A percentile compares a stretch with the other conserved stretches of the same genome.
Evolutionary conservation across 2,329 filamentous ascomycete genomes (phyloP).

Genomic region (Parastagonospora avenae): DNA sequence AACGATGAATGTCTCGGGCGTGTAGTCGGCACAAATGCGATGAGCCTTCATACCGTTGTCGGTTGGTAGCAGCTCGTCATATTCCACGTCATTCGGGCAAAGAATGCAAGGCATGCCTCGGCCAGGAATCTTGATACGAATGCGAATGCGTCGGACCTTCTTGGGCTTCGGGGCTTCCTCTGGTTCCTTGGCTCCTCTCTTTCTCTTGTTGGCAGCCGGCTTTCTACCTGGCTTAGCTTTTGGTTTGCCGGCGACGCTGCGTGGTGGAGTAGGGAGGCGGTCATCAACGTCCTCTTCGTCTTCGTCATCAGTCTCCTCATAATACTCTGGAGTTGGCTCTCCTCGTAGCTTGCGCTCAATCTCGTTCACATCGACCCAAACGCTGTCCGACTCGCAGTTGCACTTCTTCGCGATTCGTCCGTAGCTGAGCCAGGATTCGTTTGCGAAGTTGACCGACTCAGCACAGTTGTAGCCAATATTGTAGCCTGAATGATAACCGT

Average conservation of each 20-base stretch:
- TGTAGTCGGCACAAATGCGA: conserved; percentile 85
- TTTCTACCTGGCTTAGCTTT: conserved; percentile 73
- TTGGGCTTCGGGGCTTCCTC: conserved; percentile 60
- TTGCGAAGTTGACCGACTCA: conserved; percentile 97
- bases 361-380: conserved; percentile 96
- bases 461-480: conserved; percentile 99
- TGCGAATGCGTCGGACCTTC: conserved; percentile 74
- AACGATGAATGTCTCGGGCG: conserved; percentile 88
- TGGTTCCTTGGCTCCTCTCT: conserved; percentile 52
- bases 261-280: conserved; percentile 77
- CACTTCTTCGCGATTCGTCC: conserved; percentile 96
- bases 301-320: conserved; percentile 76
- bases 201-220: conserved; percentile 65
- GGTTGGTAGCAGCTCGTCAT: conserved; percentile 81
- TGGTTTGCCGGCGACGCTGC: conserved; percentile 72
- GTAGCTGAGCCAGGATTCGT: conserved; percentile 93
- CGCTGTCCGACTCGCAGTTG: conserved; percentile 94
- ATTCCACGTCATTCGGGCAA: conserved; percentile 87
- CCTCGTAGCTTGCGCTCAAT: conserved; percentile 93
- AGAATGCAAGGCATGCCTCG: conserved; percentile 86
- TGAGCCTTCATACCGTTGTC: conserved; percentile 89
- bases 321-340: conserved; percentile 78
- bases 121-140: conserved; percentile 71
- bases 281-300: conserved; percentile 62
- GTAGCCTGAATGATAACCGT: conserved; percentile 97